These are phyloP conservation scores for Rhizopogon roseolus DNA, from an alignment of 768 basidiomycete genomes.

Conservation along the genomic window DNA sequence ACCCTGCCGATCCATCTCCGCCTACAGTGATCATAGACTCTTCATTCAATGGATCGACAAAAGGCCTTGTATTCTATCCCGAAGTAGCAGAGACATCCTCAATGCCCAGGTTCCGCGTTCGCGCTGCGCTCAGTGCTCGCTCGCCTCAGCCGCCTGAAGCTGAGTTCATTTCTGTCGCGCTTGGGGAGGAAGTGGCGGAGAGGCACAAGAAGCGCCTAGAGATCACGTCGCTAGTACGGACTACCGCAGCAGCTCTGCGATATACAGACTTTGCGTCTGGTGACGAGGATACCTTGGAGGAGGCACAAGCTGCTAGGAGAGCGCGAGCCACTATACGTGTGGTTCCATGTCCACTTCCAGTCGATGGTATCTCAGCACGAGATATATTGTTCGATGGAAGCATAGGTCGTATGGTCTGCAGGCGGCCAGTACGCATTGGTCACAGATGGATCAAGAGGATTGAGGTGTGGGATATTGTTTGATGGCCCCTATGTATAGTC, in stretches of 20 bases:
- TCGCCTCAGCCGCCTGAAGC: conserved; percentile 1
- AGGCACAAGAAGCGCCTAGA: conserved; percentile 1
- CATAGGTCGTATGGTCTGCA: conserved; percentile 1
- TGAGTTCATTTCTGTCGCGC: not conserved
- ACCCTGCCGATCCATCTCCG: not conserved
- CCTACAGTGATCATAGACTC: conserved; percentile 1
- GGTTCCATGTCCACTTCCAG: conserved; percentile 1
- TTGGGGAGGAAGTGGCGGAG: not conserved
- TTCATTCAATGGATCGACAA: not conserved
- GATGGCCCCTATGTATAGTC: not conserved
- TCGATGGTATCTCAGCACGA: conserved; percentile 1
- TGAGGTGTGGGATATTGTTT: conserved; percentile 2
- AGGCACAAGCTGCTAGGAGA: not conserved
- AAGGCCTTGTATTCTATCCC: conserved; percentile 1
- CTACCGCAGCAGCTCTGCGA: not conserved
- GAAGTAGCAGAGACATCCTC: not conserved
- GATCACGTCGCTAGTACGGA: not conserved
- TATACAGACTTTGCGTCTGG: not conserved
- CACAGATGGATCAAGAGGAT: conserved; percentile 3
- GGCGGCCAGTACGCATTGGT: not conserved
- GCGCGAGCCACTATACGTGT: not conserved
- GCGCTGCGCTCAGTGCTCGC: not conserved
- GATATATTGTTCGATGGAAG: not conserved
- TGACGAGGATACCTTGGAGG: conserved; percentile 1
- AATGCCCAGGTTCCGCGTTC: not conserved